Base-by-base conservation (phyloP, 1,139 yeast species). In the Nakaseomyces sp. region DNA sequence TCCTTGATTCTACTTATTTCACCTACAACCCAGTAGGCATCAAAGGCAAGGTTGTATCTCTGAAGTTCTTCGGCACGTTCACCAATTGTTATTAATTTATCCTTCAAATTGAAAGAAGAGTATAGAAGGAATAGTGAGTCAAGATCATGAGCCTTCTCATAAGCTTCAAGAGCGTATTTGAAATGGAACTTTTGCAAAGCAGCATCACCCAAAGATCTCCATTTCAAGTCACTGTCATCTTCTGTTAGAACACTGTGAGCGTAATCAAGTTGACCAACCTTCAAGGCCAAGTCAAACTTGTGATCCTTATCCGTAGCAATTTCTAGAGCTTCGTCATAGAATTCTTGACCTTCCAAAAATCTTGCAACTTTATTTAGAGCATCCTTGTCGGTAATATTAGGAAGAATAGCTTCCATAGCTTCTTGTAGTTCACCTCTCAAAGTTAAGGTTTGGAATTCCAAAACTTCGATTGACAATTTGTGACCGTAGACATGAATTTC, bases 401-500 rank as follows among this genome's bases (percentile, higher is more conserved):
- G 79, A 40, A 88, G 71, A 47, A 88, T 73, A 49, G 73, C 73
- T 36, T 76, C 79, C 48, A 74, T 69, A 13, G 91, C 83, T 45
- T 79, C 77, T 42, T 82, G 86, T 58, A 89, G 70, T 58, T 93
- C 97, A 42, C 96, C 97, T 64, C 98, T 81, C 69, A 91, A 73
- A 5, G 91, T 95, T 50, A 89, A 77, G 1, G 99, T 91, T 71
- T 91, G 97, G 66, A 88, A 88, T 68, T 89, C 97, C 53, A 91
- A 74, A 8, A 93, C 94, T 20, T 88, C 78, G 40, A 91, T 69
- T 33, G 95, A 85, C 44, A 93, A 73, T 57, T 74, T 80, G 73
- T 91, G 89, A 18, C 95, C 79, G 38, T 84, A 71, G 42, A 91
- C 82, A 54, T 84, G 82, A 60, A 88, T 77, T 48, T 91, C 88